A percentile compares a stretch with the other conserved stretches of the same genome.
Conservation (phyloP, 257 asterid genomes). For the Striga asiatica region DNA sequence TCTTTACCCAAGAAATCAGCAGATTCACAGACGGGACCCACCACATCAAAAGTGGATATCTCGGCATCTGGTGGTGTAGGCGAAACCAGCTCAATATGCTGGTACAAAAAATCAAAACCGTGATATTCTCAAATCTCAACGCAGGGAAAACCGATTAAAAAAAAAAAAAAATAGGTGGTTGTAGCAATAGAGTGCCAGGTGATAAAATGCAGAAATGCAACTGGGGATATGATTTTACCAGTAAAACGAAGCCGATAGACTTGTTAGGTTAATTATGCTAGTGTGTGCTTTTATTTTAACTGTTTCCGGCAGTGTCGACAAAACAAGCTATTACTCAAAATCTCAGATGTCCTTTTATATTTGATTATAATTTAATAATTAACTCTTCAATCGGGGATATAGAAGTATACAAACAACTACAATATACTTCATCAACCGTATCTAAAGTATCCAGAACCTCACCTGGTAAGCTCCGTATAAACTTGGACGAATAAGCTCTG, state of each 20-base stretch:
- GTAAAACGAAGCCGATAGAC: neutral
- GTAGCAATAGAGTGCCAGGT: no score
- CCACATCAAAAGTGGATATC: constrained; percentile 66
- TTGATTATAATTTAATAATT: neutral
- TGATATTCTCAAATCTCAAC: no score
- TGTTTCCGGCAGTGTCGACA: no score
- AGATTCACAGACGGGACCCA: constrained; percentile 94
- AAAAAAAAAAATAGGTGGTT: neutral
- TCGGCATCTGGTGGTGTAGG: constrained; percentile 53
- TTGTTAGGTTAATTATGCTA: neutral
- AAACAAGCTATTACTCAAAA: no score
- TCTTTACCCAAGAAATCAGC: constrained; percentile 96
- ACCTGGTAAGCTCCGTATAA: constrained; percentile 89
- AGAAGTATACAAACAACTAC: neutral
- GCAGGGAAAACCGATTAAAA: neutral
- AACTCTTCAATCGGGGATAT: neutral
- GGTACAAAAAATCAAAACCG: constrained; percentile 24
- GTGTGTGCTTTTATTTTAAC: no score
- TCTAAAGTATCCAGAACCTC: neutral
- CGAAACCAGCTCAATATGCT: constrained; percentile 92
- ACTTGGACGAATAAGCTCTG: constrained; percentile 96
- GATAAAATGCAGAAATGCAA: no score
- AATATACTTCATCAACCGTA: neutral
- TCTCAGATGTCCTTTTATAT: no score
- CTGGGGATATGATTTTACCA: no score